Percentiles rank a stretch among this genome's conserved stretches.
Conservation (phyloP, 352 stramenopile species). For the Pythium folliculosum region DNA sequence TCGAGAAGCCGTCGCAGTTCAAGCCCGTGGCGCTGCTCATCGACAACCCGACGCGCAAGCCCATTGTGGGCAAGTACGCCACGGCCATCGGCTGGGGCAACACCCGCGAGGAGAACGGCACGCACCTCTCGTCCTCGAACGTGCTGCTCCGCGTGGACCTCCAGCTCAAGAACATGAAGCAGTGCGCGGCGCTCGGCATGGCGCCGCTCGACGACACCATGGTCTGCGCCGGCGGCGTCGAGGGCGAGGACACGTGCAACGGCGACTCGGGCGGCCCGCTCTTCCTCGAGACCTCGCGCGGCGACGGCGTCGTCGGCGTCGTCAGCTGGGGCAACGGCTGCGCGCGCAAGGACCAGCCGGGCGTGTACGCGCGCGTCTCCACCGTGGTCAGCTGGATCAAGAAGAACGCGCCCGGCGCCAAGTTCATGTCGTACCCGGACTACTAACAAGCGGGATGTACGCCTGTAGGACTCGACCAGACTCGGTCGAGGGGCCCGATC, state of each 20-base stretch:
- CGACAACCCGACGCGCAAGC: background rate
- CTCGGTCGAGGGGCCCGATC: too few species aligned
- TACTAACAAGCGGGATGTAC: too few species aligned
- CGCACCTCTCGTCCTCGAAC: background rate
- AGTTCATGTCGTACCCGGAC: too few species aligned
- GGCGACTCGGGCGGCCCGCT: constrained; percentile 33
- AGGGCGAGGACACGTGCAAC: constrained; percentile 25
- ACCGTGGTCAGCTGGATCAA: too few species aligned
- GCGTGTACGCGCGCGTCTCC: too few species aligned
- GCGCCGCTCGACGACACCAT: constrained; percentile 10
- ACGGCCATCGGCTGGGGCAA: background rate
- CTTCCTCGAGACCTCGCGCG: background rate
- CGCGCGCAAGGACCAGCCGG: too few species aligned
- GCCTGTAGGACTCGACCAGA: too few species aligned
- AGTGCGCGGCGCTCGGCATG: constrained; percentile 2
- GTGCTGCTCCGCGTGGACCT: constrained; percentile 6
- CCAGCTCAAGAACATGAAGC: background rate
- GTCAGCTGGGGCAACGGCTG: too few species aligned
- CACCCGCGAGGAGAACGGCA: background rate
- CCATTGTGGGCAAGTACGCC: background rate
- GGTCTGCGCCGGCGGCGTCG: constrained; percentile 20
- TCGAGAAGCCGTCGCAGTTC: constrained; percentile 4
- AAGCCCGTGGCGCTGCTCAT: constrained; percentile 1
- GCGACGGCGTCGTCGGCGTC: too few species aligned
- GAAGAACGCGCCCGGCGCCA: too few species aligned